Base-by-base conservation (phyloP, 176 grass and related monocot species). In the Juncus inflexus region DNA sequence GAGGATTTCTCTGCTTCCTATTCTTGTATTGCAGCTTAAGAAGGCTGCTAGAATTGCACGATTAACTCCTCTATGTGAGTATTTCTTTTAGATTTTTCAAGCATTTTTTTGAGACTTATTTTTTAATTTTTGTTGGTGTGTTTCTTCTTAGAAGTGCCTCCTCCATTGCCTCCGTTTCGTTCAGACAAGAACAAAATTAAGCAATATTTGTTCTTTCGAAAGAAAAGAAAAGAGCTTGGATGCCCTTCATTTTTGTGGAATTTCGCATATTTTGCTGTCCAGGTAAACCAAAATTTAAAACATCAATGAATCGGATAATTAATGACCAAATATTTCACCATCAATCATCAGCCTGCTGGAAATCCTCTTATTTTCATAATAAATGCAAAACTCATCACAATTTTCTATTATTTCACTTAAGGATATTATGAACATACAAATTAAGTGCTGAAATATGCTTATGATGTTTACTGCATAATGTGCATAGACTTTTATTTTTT, bases 201-300 rank as follows among this genome's bases (percentile, higher is more conserved):
- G 50, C 77, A 96, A 61, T 96, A 78, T 52, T 7, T 79, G 40
- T 42, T 89, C 7, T 91, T 89, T 54, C 76, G 28, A 52, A 74
- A 83, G 87, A 89, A 81, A 88, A 96, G 50, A 58, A 78, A 70
- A 74, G 84, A 89, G 43, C 87, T 96, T 63, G 79, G 79, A 15
- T 88, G 91, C 28, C 91, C 91, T 40, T 86, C 91, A n/a, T 88
- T 67, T 66, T 62, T 91, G 60, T 96, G 91, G 91, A 91, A 96
- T 58, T 86, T 90, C n/a, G 66, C 79, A 40, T 91, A 85, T 74
- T 40, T 88, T 28, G 60, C 60, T 4, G 84, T 91, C 41, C 91
- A 96, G 91, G 91, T 96, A 88, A 86, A 62, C 10, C 73, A 70
- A 13, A 56, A 47, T 65, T 47, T 13, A 68, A 68, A 12, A n/a